These are phyloP conservation scores for Pleurotus giganteus DNA, from an alignment of 768 basidiomycete species.

Conservation along the genomic window DNA sequence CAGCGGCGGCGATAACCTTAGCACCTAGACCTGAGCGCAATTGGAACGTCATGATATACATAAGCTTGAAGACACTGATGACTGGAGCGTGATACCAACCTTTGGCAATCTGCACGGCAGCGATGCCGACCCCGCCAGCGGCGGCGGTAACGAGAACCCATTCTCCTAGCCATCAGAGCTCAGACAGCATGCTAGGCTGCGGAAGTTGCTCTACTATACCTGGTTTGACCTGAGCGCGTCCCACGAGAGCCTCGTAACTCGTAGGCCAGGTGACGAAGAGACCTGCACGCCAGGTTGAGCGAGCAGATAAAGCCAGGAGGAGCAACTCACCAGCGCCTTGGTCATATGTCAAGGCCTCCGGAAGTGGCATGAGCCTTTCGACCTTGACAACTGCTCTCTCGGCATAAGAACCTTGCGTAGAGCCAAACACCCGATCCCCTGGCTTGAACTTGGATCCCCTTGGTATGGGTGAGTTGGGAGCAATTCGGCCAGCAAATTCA, in stretches of 20 bases:
- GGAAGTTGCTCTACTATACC: conserved; percentile 39
- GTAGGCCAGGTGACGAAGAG: conserved; percentile 91
- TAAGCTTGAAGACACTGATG: background rate
- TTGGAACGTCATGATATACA: no score
- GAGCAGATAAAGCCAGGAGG: background rate
- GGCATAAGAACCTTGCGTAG: conserved; percentile 74
- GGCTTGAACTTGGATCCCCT: conserved; percentile 71
- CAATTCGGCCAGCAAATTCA: conserved; percentile 83
- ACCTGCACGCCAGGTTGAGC: conserved; percentile 37
- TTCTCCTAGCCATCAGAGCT: conserved; percentile 52
- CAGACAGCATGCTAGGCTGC: background rate
- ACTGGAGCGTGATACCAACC: conserved; percentile 38
- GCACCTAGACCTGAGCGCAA: conserved; percentile 70
- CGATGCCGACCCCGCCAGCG: conserved; percentile 94
- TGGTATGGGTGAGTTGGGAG: conserved; percentile 71
- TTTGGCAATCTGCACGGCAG: conserved; percentile 92
- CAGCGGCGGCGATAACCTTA: conserved; percentile 92
- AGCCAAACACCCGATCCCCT: conserved; percentile 90
- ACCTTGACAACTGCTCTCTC: conserved; percentile 66
- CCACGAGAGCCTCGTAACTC: conserved; percentile 87
- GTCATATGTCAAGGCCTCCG: conserved; percentile 74
- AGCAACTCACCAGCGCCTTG: conserved; percentile 73
- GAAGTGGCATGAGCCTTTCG: conserved; percentile 58
- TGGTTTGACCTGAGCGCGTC: conserved; percentile 74
- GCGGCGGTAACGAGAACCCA: conserved; percentile 92